These are phyloP conservation scores for Corniculantispora saksenae DNA, from an alignment of 2,329 filamentous ascomycete species.

Conservation along the genomic window DNA sequence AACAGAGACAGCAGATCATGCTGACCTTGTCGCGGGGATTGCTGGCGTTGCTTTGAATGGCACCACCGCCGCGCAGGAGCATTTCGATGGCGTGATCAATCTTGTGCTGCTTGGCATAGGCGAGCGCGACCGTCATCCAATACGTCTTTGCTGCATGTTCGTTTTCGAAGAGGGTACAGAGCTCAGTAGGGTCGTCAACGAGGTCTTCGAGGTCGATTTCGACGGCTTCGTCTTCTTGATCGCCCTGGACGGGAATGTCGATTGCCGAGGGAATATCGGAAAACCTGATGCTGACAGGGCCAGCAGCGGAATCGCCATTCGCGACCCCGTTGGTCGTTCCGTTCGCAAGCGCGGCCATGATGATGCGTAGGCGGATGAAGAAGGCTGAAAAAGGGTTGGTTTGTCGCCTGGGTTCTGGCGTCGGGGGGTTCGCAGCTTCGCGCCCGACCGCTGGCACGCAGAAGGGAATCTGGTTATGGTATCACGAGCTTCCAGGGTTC, in stretches of 20 bases:
- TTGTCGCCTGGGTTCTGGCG: neutral
- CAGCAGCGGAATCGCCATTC: constrained; percentile 38
- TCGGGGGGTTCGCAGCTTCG: constrained; percentile 14
- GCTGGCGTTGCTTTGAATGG: constrained; percentile 67
- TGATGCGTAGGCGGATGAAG: constrained; percentile 10
- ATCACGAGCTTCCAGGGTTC: neutral
- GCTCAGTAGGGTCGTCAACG: constrained; percentile 88
- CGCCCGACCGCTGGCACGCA: constrained; percentile 5
- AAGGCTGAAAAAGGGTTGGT: neutral
- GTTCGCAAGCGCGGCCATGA: constrained; percentile 47
- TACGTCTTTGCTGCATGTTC: constrained; percentile 88
- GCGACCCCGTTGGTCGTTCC: constrained; percentile 45
- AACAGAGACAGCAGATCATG: constrained; percentile 81
- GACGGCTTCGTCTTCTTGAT: constrained; percentile 72
- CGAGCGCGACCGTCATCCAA: constrained; percentile 97
- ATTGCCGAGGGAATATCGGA: constrained; percentile 65
- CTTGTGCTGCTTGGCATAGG: constrained; percentile 94
- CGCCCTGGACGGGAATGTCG: constrained; percentile 65
- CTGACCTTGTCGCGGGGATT: constrained; percentile 81
- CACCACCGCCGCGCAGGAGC: constrained; percentile 71
- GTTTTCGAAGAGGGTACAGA: constrained; percentile 93
- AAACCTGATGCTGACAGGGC: constrained; percentile 57
- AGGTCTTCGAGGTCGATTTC: constrained; percentile 92
- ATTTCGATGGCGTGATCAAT: constrained; percentile 80
- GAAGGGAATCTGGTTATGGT: neutral